Evolutionary conservation across 331 rosid species (phyloP), one percentile per base, ranked within the genome.

Genomic region (Ulmus americana): DNA sequence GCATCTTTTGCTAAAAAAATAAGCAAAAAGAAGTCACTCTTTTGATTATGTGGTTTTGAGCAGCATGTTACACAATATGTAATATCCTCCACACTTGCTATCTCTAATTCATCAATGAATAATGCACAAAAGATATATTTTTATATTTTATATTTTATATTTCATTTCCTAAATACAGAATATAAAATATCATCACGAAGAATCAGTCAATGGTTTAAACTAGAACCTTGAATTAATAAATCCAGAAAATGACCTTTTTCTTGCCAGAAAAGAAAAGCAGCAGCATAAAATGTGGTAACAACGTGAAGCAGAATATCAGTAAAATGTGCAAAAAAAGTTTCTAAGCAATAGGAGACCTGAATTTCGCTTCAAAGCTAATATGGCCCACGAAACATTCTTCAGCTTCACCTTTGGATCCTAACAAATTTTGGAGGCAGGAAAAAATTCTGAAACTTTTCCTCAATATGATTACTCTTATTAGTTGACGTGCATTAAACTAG

Each of bases 321-420:
- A 6, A 48, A 40, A 20, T 35, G 35, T 52, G 7, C 4, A 48
- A 35, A 28, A 11, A 55, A 6, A 68, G 41, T 14, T 15, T 38
- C 10, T 13, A 48, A 63, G 46, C 39, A 59, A 22, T 72, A 63
- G 60, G 68, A 62, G 59, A 91, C 97, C 97, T 75, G 92, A 73
- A 64, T 80, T 65, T 71, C 73, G 71, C 80, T 73, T 81, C 83
- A 76, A 65, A 85, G 97, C 82, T 61, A 87, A 82, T 65, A 87
- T 80, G 62, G 95, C 95, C 91, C 88, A 85, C 15, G 95, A 79
- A 68, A 79, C 65, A 77, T 84, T 89, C 84, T 64, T 84, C 71
- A 87, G 71, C 79, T 82, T 92, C 77, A 82, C 70, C 77, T 74
- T 86, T 64, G 73, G 28, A 49, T 48, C 88, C 97, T 92, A 85